Base-by-base conservation (phyloP, 495 filamentous ascomycete genomes). In the Hypoxylon rickii region DNA sequence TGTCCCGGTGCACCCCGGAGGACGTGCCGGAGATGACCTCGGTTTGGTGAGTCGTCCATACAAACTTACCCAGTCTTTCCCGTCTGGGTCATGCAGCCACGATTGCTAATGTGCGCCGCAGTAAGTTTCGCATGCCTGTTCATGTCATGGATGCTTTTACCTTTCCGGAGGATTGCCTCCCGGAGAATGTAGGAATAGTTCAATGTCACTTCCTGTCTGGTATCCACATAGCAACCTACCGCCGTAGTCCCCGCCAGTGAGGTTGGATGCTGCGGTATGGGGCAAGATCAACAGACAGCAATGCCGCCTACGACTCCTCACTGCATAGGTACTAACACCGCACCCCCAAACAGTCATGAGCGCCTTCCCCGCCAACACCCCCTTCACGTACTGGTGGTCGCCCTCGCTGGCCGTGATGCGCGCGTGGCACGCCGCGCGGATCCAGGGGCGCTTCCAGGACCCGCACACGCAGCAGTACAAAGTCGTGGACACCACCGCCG, bases 331-430 rank as follows among this genome's bases (percentile, higher is more conserved):
- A 29, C 24, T 10, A 29, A 29, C 24, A 4, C 24, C 24, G 4
- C 24, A 4, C 24, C 24, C 24, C 24, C 18, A 15, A 16, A 16
- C 18, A 68, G 65, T 54, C 39, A 65, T 65, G 41, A 40, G 48
- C 12, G 65, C 65, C 20, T 68, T 68, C 62, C 33, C 47, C 44
- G 21, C 45, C 12, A 20, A 33, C 47, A 22, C 62, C 16, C 42
- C 46, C 7, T 65, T 65, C 58, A 57, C 55, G 1, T 65, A 60
- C 55, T 68, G 62, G 62, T 65, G 61, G 61, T 46, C 60, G 16
- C 57, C 57, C 3, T 29, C 40, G 7, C 19, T 33, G 5, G 20
- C 19, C 43, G 34, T 15, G 1, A 67, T 67, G 65, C 48, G 37
- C 33, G 6, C 32, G 5, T 68, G 62, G 62, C 47, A 65, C 22